Percentiles rank a stretch among this genome's conserved stretches.
Conservation (phyloP, 2,329 filamentous ascomycete genomes). For the Dactylonectria estremocensis region DNA sequence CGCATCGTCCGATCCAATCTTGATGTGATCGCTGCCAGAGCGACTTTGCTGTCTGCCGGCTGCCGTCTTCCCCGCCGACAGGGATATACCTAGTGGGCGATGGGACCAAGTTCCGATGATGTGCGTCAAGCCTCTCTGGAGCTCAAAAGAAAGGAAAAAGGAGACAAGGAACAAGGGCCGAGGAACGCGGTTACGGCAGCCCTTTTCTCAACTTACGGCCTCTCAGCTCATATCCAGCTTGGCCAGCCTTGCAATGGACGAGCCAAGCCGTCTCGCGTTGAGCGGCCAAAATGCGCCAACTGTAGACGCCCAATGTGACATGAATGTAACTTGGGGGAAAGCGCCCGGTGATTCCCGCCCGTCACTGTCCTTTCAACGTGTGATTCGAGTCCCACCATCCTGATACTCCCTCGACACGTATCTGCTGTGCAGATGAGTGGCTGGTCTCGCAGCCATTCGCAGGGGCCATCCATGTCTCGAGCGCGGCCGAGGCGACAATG, state of each 20-base stretch:
- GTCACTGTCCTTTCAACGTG: constrained; percentile 1
- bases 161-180: constrained; percentile 2
- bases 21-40: constrained; percentile 18
- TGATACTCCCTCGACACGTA: constrained; percentile 26
- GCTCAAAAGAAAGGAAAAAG: neutral
- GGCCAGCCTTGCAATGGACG: constrained; percentile 6
- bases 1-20: constrained; percentile 24
- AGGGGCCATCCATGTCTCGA: constrained; percentile 23
- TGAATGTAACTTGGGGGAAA: neutral
- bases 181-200: constrained; percentile 12
- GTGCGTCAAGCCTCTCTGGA: constrained; percentile 21
- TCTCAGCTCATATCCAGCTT: constrained; percentile 2
- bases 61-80: constrained; percentile 12
- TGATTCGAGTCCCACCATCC: constrained; percentile 23
- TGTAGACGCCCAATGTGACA: too few relatives aligned
- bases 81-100: constrained; percentile 22
- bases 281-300: too few relatives aligned
- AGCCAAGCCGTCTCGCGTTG: too few relatives aligned
- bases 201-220: neutral
- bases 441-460: constrained; percentile 8
- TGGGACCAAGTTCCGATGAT: constrained; percentile 14
- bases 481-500: constrained; percentile 27
- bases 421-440: neutral
- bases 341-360: constrained; percentile 30
- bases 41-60: neutral